Base-by-base conservation (phyloP, 2,329 filamentous ascomycete genomes). In the Emmonsia crescens region DNA sequence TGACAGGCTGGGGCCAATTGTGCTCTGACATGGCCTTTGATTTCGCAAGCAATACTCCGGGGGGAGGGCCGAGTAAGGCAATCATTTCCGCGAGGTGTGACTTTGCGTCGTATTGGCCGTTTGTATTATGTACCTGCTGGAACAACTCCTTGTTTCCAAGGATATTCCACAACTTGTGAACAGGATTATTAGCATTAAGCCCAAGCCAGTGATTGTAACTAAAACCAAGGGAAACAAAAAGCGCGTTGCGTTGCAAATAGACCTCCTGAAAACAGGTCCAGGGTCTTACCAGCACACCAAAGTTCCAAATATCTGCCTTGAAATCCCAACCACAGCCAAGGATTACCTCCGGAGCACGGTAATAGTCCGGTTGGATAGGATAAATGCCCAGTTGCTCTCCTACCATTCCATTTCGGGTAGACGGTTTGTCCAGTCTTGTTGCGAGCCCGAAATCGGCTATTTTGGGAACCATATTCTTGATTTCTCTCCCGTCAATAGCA, bases 301-400 rank as follows among this genome's bases (percentile, higher is more conserved):
- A 60, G 62, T 74, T 75, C 74, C 73, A 76, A 10, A 76, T 74
- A 65, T 75, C 73, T 19, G 71, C 68, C 8, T 65, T 71, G 40
- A 66, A 69, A 44, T 69, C 66, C 72, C 73, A 76, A 0, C 71
- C 70, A 57, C 63, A 69, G 14, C 68, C 68, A 12, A 76, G 65
- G 16, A 74, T 69, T 5, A 74, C 72, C 60, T 75, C 73, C 2
- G 74, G 73, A 0, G 72, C 71, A 46, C 71, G 70, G 56, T 72
- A 75, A 21, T 68, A 64, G 46, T 71, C 67, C 19, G 72, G 71
- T 68, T 84, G 61, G 74, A 82, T 69, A 68, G 76, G 63, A 69
- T 77, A 67, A 72, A 82, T 63, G 8, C 63, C 66, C 66, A 71
- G 62, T 61, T 60, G 36, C 40, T 36, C 33, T 70, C 73, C 62